Conservation (phyloP, 2,329 filamentous ascomycete genomes). For the Claviceps digitariae region DNA sequence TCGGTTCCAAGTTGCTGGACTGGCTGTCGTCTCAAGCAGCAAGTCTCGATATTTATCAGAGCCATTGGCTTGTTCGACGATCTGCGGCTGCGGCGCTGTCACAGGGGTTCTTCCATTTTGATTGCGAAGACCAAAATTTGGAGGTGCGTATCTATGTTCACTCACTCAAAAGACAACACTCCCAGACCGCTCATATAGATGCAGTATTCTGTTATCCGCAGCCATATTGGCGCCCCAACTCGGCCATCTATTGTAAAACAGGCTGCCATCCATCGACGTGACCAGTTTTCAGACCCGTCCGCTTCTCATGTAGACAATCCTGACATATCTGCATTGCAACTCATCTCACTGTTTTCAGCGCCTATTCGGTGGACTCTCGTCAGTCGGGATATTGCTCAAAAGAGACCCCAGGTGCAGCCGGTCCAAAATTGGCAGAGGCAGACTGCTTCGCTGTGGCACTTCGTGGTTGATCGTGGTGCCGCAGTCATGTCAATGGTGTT, state of each 20-base stretch:
- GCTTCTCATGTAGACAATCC: background rate
- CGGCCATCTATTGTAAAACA: background rate
- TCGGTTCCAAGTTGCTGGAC: background rate
- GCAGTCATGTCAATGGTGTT: background rate
- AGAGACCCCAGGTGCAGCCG: background rate
- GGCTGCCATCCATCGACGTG: background rate
- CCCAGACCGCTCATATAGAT: background rate
- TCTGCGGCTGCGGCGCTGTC: conserved; percentile 9
- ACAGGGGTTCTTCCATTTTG: conserved; percentile 8
- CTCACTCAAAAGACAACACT: background rate
- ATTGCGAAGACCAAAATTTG: too few species aligned
- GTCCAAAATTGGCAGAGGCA: background rate
- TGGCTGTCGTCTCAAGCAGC: conserved; percentile 1
- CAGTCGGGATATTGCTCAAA: background rate
- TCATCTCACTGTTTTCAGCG: background rate
- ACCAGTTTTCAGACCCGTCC: background rate
- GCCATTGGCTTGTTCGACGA: conserved; percentile 12
- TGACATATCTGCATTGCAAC: background rate
- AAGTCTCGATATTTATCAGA: conserved; percentile 1
- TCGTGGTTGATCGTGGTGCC: background rate
- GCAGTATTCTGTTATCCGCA: background rate
- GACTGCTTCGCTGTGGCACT: background rate
- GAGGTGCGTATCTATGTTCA: too few species aligned
- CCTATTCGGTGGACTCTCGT: background rate
- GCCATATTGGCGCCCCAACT: background rate